Evolutionary conservation across 441 rosid species (phyloP).

Genomic region (Isatis lusitanica): DNA sequence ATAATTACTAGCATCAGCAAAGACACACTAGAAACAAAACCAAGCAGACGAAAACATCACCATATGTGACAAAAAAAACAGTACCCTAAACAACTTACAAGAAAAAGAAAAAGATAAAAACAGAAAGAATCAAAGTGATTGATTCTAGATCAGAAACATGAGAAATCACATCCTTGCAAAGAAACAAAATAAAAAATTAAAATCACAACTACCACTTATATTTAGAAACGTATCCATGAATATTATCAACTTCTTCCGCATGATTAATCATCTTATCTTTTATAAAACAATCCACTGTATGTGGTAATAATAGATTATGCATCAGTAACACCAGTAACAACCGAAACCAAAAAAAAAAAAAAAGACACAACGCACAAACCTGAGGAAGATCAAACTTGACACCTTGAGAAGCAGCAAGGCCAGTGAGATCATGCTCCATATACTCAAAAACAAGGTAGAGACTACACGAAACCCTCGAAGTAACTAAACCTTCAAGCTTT

Average conservation of each 20-base stretch:
- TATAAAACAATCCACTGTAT: too few species aligned
- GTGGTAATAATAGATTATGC: too few species aligned
- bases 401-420: conserved; percentile 62
- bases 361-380: conserved; percentile 39
- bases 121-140: neutral
- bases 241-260: too few species aligned
- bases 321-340: neutral
- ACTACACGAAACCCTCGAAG: conserved; percentile 83
- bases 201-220: neutral
- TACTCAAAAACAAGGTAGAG: conserved; percentile 85
- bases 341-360: neutral
- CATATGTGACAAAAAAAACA: conserved; percentile 3
- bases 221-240: neutral
- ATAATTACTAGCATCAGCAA: conserved; percentile 21
- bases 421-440: conserved; percentile 90
- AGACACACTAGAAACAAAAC: conserved; percentile 27
- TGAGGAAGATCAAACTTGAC: conserved; percentile 80
- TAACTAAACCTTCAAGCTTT: conserved; percentile 85
- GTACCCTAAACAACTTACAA: neutral
- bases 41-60: conserved; percentile 7
- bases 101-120: neutral
- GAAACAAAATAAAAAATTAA: neutral
- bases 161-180: neutral
- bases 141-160: neutral
- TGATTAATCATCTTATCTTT: too few species aligned